Evolutionary conservation across 2,329 filamentous ascomycete species (phyloP).

Genomic region (Hypomyces perniciosus): DNA sequence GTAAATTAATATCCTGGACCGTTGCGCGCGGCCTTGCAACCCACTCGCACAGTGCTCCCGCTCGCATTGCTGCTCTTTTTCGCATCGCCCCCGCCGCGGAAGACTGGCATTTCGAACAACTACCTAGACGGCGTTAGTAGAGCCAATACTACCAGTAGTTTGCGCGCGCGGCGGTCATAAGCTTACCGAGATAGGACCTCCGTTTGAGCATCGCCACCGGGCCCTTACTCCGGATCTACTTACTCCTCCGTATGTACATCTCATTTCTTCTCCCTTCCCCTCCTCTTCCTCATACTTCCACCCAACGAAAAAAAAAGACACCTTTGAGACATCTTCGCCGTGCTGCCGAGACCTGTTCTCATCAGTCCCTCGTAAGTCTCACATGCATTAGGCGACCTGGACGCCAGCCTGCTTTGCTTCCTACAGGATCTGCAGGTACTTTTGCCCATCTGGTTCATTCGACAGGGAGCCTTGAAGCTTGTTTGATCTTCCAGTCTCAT

Average conservation of each 20-base stretch:
- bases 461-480: background rate
- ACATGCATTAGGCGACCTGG: constrained; percentile 8
- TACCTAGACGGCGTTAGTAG: constrained; percentile 6
- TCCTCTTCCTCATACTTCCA: background rate
- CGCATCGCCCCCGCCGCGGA: background rate
- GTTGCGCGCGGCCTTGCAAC: no score
- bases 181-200: constrained; percentile 12
- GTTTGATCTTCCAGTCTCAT: no score
- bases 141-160: background rate
- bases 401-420: background rate
- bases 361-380: background rate
- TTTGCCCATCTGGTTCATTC: constrained; percentile 9
- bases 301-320: background rate
- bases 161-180: constrained; percentile 9
- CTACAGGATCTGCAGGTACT: constrained; percentile 20
- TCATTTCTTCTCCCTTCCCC: background rate
- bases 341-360: constrained; percentile 5
- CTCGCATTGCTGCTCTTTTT: background rate
- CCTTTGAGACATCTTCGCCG: constrained; percentile 5
- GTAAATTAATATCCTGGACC: no score
- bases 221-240: background rate
- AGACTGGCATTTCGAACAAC: background rate
- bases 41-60: background rate
- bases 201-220: constrained; percentile 9
- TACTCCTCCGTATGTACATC: constrained; percentile 2